These are phyloP conservation scores for Lomentospora prolificans DNA, from an alignment of 2,329 filamentous ascomycete species.

Conservation along the genomic window DNA sequence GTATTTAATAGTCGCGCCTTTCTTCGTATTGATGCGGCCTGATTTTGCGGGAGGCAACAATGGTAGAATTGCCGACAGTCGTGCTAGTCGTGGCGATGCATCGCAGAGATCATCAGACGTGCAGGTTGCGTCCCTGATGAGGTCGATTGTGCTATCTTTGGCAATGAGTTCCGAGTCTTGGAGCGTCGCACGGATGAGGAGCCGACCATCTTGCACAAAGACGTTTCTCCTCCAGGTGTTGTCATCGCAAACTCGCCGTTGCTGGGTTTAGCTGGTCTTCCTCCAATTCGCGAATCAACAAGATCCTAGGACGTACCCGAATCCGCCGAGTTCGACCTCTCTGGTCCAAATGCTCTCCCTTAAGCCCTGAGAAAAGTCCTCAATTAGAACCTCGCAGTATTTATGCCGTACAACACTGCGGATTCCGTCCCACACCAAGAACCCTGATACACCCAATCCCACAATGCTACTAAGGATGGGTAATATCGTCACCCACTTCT, in stretches of 20 bases:
- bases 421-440: conserved; percentile 68
- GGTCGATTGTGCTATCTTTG: conserved; percentile 57
- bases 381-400: conserved; percentile 59
- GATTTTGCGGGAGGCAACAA: conserved; percentile 71
- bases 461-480: conserved; percentile 61
- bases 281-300: too few relatives aligned
- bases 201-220: conserved; percentile 56
- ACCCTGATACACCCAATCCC: conserved; percentile 57
- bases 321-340: conserved; percentile 66
- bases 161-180: conserved; percentile 59
- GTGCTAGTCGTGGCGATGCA: conserved; percentile 67
- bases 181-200: conserved; percentile 69
- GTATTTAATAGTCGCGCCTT: conserved; percentile 63
- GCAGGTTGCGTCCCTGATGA: conserved; percentile 56
- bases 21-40: conserved; percentile 66
- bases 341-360: conserved; percentile 58
- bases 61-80: conserved; percentile 58
- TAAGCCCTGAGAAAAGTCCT: conserved; percentile 52
- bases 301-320: conserved; percentile 66
- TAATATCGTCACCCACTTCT: conserved; percentile 81
- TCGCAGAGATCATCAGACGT: conserved; percentile 43
- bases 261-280: too few relatives aligned
- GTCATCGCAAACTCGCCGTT: conserved; percentile 78
- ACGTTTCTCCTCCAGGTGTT: conserved; percentile 61
- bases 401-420: conserved; percentile 62